These are phyloP conservation scores for Trametes cinnabarina DNA, from an alignment of 768 basidiomycete genomes.

Conservation along the genomic window DNA sequence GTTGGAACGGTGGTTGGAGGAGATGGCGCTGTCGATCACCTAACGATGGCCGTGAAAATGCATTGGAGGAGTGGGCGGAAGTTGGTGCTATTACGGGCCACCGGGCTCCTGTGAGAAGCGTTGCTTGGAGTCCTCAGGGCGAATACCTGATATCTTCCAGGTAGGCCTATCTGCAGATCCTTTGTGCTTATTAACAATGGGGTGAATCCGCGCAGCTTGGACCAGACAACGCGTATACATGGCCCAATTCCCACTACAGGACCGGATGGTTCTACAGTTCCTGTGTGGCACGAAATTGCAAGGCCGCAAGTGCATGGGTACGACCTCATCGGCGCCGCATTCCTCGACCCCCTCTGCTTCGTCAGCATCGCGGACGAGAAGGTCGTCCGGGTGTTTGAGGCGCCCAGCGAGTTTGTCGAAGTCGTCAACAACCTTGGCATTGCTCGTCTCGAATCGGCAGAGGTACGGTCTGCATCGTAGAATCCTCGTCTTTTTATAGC, in stretches of 20 bases:
- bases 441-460: constrained; percentile 45
- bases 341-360: constrained; percentile 74
- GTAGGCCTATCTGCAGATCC: too few species aligned
- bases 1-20: constrained; percentile 94
- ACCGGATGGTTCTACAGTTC: constrained; percentile 12
- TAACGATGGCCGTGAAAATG: background rate
- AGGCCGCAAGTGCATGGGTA: constrained; percentile 98
- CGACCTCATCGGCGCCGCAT: constrained; percentile 78
- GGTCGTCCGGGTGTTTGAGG: constrained; percentile 90
- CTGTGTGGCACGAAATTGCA: constrained; percentile 80
- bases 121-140: constrained; percentile 86
- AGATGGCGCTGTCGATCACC: constrained; percentile 60
- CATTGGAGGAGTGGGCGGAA: constrained; percentile 65
- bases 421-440: constrained; percentile 52
- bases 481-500: too few species aligned
- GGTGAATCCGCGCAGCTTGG: too few species aligned
- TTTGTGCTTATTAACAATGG: too few species aligned
- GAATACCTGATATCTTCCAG: constrained; percentile 84
- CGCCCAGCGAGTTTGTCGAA: constrained; percentile 76
- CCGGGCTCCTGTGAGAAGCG: constrained; percentile 69
- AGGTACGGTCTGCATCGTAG: constrained; percentile 38
- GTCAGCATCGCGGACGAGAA: constrained; percentile 96
- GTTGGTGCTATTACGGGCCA: constrained; percentile 84
- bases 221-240: constrained; percentile 92
- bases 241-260: constrained; percentile 44